These are phyloP conservation scores for Camillea tinctor DNA, from an alignment of 2,329 filamentous ascomycete species.

Conservation along the genomic window DNA sequence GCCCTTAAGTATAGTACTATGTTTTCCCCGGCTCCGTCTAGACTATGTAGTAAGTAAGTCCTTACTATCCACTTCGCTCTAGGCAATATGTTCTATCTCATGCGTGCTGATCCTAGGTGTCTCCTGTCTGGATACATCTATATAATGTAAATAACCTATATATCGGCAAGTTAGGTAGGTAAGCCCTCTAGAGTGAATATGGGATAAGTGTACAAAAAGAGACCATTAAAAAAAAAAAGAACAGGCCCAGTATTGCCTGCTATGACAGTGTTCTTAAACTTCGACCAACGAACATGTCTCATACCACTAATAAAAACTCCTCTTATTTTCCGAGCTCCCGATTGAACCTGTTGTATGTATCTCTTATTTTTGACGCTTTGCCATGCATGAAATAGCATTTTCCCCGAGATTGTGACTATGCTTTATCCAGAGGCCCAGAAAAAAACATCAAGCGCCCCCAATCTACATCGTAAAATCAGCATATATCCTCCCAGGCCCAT, in stretches of 20 bases:
- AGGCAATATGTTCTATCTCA: too few relatives aligned
- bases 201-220: background rate
- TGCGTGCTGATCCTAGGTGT: background rate
- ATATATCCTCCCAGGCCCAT: background rate
- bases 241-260: background rate
- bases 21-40: background rate
- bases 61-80: background rate
- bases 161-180: background rate
- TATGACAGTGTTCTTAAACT: background rate
- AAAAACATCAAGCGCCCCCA: constrained; percentile 4
- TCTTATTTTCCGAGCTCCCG: background rate
- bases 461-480: constrained; percentile 2
- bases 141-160: background rate
- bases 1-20: background rate
- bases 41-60: background rate
- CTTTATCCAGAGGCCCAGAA: constrained; percentile 9
- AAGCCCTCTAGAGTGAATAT: background rate
- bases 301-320: background rate
- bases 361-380: background rate
- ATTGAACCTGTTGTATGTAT: background rate
- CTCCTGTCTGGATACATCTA: background rate
- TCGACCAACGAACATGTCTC: background rate
- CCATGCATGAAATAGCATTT: background rate
- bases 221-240: background rate
- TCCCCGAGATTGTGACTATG: constrained; percentile 4